Evolutionary conservation across 2,329 filamentous ascomycete species (phyloP).

Genomic region (Simplicillium sp.): DNA sequence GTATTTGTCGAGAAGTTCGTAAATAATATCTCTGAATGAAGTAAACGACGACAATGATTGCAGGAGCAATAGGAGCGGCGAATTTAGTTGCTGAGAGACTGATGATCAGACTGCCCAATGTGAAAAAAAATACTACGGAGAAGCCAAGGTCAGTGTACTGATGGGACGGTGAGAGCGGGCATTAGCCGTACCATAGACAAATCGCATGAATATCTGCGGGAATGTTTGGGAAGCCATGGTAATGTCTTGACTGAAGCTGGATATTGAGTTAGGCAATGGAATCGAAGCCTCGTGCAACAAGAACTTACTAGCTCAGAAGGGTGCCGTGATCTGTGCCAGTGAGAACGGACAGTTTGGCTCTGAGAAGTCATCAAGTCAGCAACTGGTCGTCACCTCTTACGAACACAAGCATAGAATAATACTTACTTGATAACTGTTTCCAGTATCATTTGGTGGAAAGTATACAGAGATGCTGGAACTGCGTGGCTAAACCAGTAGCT

Average conservation of each 20-base stretch:
- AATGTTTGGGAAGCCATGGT: conserved; percentile 6
- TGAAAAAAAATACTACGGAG: not conserved
- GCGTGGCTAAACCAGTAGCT: too few relatives aligned
- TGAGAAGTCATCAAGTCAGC: too few relatives aligned
- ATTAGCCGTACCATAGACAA: conserved; percentile 1
- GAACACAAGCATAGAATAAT: too few relatives aligned
- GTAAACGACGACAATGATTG: conserved; percentile 15
- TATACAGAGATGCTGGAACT: too few relatives aligned
- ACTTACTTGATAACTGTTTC: conserved; percentile 2
- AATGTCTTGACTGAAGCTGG: conserved; percentile 18
- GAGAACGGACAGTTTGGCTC: not conserved
- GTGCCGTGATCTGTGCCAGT: conserved; percentile 1
- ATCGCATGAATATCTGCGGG: conserved; percentile 1
- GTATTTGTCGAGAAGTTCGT: conserved; percentile 23
- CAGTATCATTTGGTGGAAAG: not conserved
- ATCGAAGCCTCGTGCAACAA: conserved; percentile 9
- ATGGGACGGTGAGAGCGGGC: not conserved
- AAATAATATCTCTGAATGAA: conserved; percentile 21
- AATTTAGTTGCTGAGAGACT: conserved; percentile 15
- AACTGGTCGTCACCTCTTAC: too few relatives aligned
- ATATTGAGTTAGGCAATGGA: conserved; percentile 11
- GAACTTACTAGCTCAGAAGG: conserved; percentile 2
- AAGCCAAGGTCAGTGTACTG: not conserved
- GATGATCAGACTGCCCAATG: conserved; percentile 9
- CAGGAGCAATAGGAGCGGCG: conserved; percentile 15